These are phyloP conservation scores for Paxillus rubicundulus DNA, from an alignment of 768 basidiomycete species.

Conservation along the genomic window DNA sequence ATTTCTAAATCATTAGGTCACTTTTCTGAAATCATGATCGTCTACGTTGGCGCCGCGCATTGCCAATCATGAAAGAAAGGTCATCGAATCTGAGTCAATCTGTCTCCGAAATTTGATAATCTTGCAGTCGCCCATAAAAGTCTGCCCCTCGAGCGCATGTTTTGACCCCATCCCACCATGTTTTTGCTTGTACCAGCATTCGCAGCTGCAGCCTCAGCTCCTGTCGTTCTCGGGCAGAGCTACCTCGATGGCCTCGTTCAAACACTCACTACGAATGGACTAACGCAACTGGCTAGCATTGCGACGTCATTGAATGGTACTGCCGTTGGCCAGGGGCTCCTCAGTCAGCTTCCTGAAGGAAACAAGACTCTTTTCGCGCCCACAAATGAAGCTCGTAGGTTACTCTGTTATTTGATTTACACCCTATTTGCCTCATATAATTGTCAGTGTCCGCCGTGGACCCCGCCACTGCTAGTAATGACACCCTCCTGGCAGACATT, in stretches of 20 bases:
- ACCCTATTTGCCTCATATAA: constrained; percentile 1
- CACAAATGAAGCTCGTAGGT: constrained; percentile 52
- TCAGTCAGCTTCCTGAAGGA: constrained; percentile 42
- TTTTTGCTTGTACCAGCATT: constrained; percentile 6
- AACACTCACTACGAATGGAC: constrained; percentile 39
- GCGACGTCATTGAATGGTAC: constrained; percentile 44
- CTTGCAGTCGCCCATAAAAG: neutral
- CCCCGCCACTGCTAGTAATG: constrained; percentile 25
- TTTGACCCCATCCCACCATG: constrained; percentile 15
- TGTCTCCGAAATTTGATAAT: neutral
- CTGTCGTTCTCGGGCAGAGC: constrained; percentile 32
- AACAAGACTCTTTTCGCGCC: constrained; percentile 58
- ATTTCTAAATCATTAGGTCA: too few relatives aligned
- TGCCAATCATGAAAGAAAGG: constrained; percentile 23
- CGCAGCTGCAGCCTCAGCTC: constrained; percentile 20
- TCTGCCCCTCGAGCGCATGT: neutral
- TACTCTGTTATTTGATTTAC: neutral
- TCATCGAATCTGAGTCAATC: neutral
- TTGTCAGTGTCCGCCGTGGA: constrained; percentile 6
- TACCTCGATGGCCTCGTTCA: constrained; percentile 33
- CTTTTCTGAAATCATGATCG: too few relatives aligned
- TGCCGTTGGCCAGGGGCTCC: constrained; percentile 40
- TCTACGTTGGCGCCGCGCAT: constrained; percentile 31
- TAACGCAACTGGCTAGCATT: constrained; percentile 41
- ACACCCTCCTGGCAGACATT: constrained; percentile 42